Evolutionary conservation across 805 yeast genomes (phyloP).

Genomic region (Yarrowia keelungensis): DNA sequence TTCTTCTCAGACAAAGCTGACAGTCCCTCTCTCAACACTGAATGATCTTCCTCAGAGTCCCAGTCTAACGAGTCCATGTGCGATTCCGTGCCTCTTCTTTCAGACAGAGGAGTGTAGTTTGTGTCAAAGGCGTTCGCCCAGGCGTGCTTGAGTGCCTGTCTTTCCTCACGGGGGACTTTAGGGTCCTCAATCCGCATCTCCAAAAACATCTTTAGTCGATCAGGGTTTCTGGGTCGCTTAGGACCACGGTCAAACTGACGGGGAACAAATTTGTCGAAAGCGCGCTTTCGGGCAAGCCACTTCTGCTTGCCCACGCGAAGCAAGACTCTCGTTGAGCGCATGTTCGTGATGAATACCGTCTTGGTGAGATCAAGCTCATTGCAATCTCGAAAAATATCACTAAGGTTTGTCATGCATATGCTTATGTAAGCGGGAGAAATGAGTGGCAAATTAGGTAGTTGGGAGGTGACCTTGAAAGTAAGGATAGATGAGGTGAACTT

Average conservation of each 20-base stretch:
- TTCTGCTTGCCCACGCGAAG: no score
- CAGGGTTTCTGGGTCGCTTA: not conserved
- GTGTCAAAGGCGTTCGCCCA: conserved; percentile 6
- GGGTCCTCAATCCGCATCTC: conserved; percentile 32
- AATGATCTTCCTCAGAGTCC: no score
- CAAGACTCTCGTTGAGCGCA: conserved; percentile 21
- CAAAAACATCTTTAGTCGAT: conserved; percentile 8
- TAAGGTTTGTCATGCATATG: conserved; percentile 1
- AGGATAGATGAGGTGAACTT: no score
- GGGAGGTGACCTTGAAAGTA: no score
- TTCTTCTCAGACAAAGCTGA: not conserved
- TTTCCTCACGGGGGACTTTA: not conserved
- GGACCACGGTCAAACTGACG: no score
- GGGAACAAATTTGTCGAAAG: no score
- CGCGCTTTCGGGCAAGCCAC: no score
- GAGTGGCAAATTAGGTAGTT: not conserved
- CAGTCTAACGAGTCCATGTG: not conserved
- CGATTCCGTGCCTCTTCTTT: not conserved
- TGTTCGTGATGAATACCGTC: not conserved
- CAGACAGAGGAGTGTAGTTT: not conserved
- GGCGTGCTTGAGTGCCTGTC: not conserved
- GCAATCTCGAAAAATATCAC: not conserved
- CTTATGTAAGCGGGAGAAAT: not conserved
- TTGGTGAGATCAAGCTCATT: not conserved
- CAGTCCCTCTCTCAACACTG: not conserved